Percentiles rank a stretch among this genome's conserved stretches.
Evolutionary conservation across 176 grass and related monocot genomes (phyloP).

Genomic region (Pharus latifolius): DNA sequence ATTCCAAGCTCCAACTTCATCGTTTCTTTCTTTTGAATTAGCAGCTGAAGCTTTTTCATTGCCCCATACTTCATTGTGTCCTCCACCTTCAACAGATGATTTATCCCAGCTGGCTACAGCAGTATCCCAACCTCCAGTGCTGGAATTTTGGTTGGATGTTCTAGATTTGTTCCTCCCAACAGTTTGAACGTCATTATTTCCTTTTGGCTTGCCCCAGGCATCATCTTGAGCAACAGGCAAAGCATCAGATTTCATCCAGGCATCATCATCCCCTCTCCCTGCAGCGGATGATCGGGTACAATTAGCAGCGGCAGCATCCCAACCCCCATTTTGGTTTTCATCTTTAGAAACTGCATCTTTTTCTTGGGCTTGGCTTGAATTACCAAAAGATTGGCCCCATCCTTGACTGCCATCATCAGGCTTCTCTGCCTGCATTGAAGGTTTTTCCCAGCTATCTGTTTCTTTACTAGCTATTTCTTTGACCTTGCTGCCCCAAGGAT

Average conservation of each 20-base stretch:
- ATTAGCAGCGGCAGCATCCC: slow-evolving; percentile 18
- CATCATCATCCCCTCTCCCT: background rate
- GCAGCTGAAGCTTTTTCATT: slow-evolving; percentile 17
- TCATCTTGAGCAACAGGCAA: slow-evolving; percentile 20
- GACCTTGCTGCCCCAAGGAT: slow-evolving; percentile 50
- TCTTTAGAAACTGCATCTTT: slow-evolving; percentile 12
- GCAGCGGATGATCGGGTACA: background rate
- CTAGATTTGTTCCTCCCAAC: slow-evolving; percentile 19
- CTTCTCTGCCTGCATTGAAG: slow-evolving; percentile 19
- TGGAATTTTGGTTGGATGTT: background rate
- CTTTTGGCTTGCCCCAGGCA: slow-evolving; percentile 43
- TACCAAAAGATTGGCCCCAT: slow-evolving; percentile 29
- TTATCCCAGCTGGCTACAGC: slow-evolving; percentile 15
- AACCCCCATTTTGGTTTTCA: slow-evolving; percentile 14
- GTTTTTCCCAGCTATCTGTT: slow-evolving; percentile 30
- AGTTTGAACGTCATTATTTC: background rate
- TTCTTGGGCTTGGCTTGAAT: slow-evolving; percentile 29
- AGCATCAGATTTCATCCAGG: slow-evolving; percentile 30
- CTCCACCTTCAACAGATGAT: slow-evolving; percentile 3
- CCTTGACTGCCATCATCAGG: slow-evolving; percentile 6
- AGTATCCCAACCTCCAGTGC: slow-evolving; percentile 26
- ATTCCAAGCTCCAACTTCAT: slow-evolving; percentile 24
- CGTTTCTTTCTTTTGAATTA: slow-evolving; percentile 18
- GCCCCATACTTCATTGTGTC: slow-evolving; percentile 18
- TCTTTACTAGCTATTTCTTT: slow-evolving; percentile 28